Percentiles rank a stretch among this genome's conserved stretches.
Evolutionary conservation across 1,284 basidiomycete species (phyloP).

Genomic region (Rhizoctonia solani): DNA sequence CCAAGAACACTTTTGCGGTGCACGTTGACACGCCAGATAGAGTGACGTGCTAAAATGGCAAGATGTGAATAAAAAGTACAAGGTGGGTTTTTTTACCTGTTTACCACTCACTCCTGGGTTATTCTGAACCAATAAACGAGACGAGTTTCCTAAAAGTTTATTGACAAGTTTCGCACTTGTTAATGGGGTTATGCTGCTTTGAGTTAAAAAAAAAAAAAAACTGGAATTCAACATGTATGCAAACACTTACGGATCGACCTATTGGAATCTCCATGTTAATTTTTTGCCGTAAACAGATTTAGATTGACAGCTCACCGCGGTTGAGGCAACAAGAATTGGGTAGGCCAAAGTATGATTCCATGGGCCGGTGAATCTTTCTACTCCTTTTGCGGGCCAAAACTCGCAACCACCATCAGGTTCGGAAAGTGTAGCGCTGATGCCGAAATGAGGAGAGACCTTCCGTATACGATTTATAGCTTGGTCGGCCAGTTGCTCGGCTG

Average conservation of each 20-base stretch:
- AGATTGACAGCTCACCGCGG: conserved; percentile 10
- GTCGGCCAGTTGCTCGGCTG: conserved; percentile 17
- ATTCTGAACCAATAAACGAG: neutral
- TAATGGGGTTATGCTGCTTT: conserved; percentile 1
- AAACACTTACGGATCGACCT: conserved; percentile 17
- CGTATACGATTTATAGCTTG: conserved; percentile 9
- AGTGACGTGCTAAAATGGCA: conserved; percentile 3
- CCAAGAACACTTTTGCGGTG: conserved; percentile 1
- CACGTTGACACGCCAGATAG: neutral
- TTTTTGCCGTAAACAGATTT: neutral
- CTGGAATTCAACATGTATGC: neutral
- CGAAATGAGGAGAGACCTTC: conserved; percentile 33
- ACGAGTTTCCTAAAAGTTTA: neutral
- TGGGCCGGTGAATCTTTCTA: conserved; percentile 38
- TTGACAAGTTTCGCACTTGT: conserved; percentile 9
- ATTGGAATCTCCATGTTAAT: neutral
- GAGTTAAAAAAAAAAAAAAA: neutral
- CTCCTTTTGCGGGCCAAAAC: conserved; percentile 35
- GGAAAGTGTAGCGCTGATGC: conserved; percentile 26
- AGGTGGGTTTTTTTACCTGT: too few species aligned
- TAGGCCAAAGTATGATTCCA: conserved; percentile 28
- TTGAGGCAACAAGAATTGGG: conserved; percentile 31
- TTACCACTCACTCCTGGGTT: neutral
- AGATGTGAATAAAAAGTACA: too few species aligned
- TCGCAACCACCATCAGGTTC: conserved; percentile 39